Conservation (phyloP, 2,329 filamentous ascomycete species). For the Monosporascus sp. region DNA sequence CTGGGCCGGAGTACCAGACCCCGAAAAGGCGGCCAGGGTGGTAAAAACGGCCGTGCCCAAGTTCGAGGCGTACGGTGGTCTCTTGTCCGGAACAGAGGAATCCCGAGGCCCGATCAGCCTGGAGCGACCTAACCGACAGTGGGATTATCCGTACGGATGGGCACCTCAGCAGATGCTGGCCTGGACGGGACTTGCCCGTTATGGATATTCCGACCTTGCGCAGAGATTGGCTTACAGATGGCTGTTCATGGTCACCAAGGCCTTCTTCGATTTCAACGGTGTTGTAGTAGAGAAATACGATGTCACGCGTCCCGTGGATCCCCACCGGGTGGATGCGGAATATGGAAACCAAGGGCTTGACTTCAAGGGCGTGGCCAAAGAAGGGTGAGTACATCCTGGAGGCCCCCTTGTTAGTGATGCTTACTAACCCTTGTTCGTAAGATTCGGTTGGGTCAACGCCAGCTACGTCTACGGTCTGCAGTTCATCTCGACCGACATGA, state of each 20-base stretch:
- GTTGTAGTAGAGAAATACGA: conserved; percentile 99
- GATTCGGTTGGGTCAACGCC: conserved; percentile 98
- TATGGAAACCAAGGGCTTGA: conserved; percentile 96
- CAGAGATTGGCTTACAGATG: conserved; percentile 91
- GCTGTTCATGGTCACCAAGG: conserved; percentile 97
- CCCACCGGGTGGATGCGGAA: conserved; percentile 91
- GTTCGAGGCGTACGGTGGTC: conserved; percentile 81
- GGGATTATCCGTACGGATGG: conserved; percentile 98
- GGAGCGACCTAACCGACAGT: conserved; percentile 87
- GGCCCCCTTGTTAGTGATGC: not conserved
- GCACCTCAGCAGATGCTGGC: conserved; percentile 97
- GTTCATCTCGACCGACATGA: conserved; percentile 83
- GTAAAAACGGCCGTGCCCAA: conserved; percentile 76
- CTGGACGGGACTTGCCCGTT: conserved; percentile 87
- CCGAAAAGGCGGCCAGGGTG: conserved; percentile 78
- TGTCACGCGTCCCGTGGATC: conserved; percentile 82
- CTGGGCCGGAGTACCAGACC: conserved; percentile 86
- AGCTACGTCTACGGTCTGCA: conserved; percentile 93
- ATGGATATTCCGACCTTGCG: conserved; percentile 86
- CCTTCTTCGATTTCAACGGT: conserved; percentile 97
- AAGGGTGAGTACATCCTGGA: conserved; percentile 65
- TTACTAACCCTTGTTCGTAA: conserved; percentile 31
- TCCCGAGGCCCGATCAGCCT: conserved; percentile 76
- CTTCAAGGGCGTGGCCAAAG: conserved; percentile 91
- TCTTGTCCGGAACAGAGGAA: conserved; percentile 84